Evolutionary conservation across 108 stramenopile species (phyloP).

Genomic region (Conticribra guillardii): DNA sequence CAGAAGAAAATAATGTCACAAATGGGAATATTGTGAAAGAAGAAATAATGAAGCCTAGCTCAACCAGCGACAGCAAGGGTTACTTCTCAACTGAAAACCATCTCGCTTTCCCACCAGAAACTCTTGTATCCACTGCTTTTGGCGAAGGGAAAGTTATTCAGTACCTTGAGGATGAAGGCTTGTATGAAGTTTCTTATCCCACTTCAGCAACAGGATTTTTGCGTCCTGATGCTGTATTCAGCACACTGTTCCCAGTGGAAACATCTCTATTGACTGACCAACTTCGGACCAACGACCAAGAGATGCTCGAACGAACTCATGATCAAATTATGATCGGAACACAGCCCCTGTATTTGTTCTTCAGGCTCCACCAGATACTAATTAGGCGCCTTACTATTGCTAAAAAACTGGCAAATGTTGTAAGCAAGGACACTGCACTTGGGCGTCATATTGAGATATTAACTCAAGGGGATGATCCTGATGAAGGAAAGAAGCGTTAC

Average conservation of each 20-base stretch:
- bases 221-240: slow-evolving; percentile 68
- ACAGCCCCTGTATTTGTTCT: slow-evolving; percentile 87
- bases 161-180: slow-evolving; percentile 53
- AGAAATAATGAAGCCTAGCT: slow-evolving; percentile 17
- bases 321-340: slow-evolving; percentile 86
- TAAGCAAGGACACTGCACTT: slow-evolving; percentile 62
- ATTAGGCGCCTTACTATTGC: slow-evolving; percentile 78
- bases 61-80: slow-evolving; percentile 7
- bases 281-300: slow-evolving; percentile 63
- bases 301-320: slow-evolving; percentile 57
- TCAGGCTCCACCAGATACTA: slow-evolving; percentile 86
- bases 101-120: slow-evolving; percentile 75
- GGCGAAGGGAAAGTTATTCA: slow-evolving; percentile 70
- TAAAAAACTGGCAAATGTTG: slow-evolving; percentile 65
- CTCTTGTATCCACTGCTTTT: slow-evolving; percentile 72
- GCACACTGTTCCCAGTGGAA: slow-evolving; percentile 71
- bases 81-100: slow-evolving; percentile 51
- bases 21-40: slow-evolving; percentile 27
- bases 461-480: slow-evolving; percentile 46
- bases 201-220: slow-evolving; percentile 60
- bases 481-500: slow-evolving; percentile 70
- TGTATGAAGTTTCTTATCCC: slow-evolving; percentile 62
- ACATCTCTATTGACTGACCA: slow-evolving; percentile 72
- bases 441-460: slow-evolving; percentile 77
- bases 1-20: slow-evolving; percentile 24